Evolutionary conservation across 345 rosid genomes (phyloP).

Genomic region (Gossypium sturtianum): DNA sequence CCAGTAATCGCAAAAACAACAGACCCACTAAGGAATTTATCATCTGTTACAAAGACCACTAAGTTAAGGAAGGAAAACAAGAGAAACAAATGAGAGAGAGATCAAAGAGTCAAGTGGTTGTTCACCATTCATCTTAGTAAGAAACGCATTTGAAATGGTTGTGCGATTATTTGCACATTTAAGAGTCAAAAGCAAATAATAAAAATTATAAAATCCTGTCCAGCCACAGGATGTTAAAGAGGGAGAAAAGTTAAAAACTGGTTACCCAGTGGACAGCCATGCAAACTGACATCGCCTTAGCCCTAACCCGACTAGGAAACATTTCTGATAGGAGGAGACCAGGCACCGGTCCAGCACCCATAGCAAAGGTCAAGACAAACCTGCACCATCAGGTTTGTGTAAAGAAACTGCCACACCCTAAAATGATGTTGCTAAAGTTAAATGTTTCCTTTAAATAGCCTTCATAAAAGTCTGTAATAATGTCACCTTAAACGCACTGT

Average conservation of each 20-base stretch:
- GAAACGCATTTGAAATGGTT: not conserved
- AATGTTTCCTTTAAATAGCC: not conserved
- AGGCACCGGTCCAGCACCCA: conserved; percentile 95
- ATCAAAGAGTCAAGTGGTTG: not conserved
- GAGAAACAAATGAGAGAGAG: not conserved
- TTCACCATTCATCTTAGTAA: not conserved
- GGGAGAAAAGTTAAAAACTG: conserved; percentile 8
- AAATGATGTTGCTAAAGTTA: not conserved
- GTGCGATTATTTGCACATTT: not conserved
- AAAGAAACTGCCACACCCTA: conserved; percentile 1
- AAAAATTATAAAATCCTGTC: not conserved
- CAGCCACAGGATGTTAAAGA: not conserved
- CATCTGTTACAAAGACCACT: conserved; percentile 41
- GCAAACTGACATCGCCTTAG: conserved; percentile 87
- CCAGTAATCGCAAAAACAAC: conserved; percentile 70
- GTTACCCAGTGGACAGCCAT: conserved; percentile 93
- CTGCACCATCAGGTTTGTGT: conserved; percentile 32
- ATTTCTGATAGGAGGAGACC: conserved; percentile 83
- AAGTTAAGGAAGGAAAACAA: not conserved
- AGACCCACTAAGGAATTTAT: conserved; percentile 87
- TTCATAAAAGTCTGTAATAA: not conserved
- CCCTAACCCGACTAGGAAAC: conserved; percentile 76
- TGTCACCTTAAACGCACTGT: not conserved
- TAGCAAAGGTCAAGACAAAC: conserved; percentile 71
- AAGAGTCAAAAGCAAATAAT: not conserved